Conservation (phyloP, 257 asterid genomes). For the Linderniella brevidens region DNA sequence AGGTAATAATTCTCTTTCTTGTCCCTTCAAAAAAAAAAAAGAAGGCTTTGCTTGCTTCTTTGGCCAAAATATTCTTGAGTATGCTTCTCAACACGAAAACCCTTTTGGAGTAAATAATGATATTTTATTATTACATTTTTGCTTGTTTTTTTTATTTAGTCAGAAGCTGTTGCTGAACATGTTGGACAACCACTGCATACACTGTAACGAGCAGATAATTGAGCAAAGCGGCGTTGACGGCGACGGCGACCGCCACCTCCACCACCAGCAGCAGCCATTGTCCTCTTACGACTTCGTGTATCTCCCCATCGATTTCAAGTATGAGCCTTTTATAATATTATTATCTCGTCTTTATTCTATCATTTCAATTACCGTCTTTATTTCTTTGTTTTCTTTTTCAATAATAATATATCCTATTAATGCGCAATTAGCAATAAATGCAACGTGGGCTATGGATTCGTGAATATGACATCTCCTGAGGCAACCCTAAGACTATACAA, state of each 20-base stretch:
- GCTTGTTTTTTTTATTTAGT: conserved; percentile 24
- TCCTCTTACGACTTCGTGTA: conserved; percentile 92
- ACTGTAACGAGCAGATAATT: conserved; percentile 77
- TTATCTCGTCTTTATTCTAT: neutral
- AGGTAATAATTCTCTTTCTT: conserved; percentile 24
- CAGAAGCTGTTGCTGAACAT: conserved; percentile 90
- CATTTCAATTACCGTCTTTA: neutral
- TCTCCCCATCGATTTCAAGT: conserved; percentile 96
- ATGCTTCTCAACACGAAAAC: too few species aligned
- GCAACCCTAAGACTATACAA: conserved; percentile 80
- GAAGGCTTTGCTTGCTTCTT: conserved; percentile 11
- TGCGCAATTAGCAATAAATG: conserved; percentile 48
- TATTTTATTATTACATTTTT: conserved; percentile 3
- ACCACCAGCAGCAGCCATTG: conserved; percentile 25
- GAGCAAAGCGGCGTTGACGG: conserved; percentile 35
- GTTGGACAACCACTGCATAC: conserved; percentile 98
- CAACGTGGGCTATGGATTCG: conserved; percentile 97
- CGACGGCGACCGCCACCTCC: too few species aligned
- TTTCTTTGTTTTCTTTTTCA: neutral
- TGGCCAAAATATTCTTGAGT: conserved; percentile 20
- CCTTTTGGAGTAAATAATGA: too few species aligned
- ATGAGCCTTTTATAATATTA: too few species aligned
- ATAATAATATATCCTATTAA: neutral
- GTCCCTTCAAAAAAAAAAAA: too few species aligned
- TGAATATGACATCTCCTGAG: conserved; percentile 98